phyloP scores from a whole-genome alignment of 176 grass and related monocot genomes.

The Rhynchospora tenuis region DNA sequence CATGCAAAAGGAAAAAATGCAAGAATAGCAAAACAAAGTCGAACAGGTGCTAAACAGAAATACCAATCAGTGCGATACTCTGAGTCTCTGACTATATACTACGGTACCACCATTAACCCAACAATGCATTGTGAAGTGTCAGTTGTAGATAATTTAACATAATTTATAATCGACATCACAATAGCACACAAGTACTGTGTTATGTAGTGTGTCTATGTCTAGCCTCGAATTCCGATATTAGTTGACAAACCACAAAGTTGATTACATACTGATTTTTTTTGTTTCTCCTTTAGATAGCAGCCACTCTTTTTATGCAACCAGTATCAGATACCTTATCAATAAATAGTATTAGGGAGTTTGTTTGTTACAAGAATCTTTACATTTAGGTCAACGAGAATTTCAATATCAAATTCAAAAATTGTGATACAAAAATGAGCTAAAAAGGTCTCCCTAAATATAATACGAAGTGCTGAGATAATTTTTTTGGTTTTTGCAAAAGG shows the following conservation, averaged over 20 bases:
- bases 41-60: too few relatives aligned
- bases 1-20: not conserved
- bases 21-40: too few relatives aligned
- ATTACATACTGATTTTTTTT: not conserved
- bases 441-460: not conserved
- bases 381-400: slow-evolving; percentile 1
- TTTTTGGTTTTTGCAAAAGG: not conserved
- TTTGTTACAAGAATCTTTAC: not conserved
- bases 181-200: not conserved
- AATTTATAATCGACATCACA: not conserved
- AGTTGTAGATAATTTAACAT: not conserved
- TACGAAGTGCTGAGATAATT: not conserved
- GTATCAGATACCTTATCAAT: slow-evolving; percentile 12
- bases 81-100: too few relatives aligned
- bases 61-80: too few relatives aligned
- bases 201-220: not conserved
- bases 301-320: not conserved
- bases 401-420: not conserved
- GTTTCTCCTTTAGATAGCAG: slow-evolving; percentile 1
- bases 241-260: not conserved
- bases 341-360: not conserved
- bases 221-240: not conserved
- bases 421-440: not conserved
- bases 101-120: not conserved
- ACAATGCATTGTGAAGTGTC: not conserved